These are phyloP conservation scores for Pseudogymnoascus sp. DNA, from an alignment of 2,329 filamentous ascomycete species.

Conservation along the genomic window DNA sequence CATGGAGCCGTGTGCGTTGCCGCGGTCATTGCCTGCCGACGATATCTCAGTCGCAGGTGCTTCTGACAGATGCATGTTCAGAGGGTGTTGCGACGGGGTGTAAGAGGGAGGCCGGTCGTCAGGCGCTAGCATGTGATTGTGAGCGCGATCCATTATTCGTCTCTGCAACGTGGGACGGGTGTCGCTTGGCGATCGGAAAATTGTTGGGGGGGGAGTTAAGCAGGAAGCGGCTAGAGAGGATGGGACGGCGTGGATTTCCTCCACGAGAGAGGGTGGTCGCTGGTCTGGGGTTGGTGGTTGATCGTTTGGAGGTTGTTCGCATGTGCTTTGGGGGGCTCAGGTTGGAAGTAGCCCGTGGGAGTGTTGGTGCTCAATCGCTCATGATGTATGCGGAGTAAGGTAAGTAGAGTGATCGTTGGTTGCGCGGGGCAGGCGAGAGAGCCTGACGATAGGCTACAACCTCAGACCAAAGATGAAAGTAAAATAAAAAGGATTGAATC, in stretches of 20 bases:
- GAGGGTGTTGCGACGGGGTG: background rate
- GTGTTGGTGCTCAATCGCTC: background rate
- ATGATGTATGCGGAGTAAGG: background rate
- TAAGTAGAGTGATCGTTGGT: background rate
- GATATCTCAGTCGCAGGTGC: background rate
- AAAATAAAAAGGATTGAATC: background rate
- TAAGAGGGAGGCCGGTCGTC: background rate
- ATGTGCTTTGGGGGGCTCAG: background rate
- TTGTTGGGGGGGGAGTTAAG: background rate
- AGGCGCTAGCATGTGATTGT: conserved; percentile 6
- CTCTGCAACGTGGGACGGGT: background rate
- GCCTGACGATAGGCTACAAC: background rate
- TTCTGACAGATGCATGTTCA: background rate
- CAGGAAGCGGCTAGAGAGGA: background rate
- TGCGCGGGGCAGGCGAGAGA: background rate
- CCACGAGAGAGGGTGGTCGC: background rate
- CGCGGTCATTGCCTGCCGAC: conserved; percentile 3
- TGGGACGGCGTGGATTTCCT: background rate
- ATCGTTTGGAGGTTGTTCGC: background rate
- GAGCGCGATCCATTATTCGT: background rate
- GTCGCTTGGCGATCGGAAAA: background rate
- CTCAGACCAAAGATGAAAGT: background rate
- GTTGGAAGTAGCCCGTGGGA: background rate
- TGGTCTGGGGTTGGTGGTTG: background rate
- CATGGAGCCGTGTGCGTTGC: background rate